phyloP scores from a whole-genome alignment of 495 filamentous ascomycete genomes.

The Sporormia fimetaria region DNA sequence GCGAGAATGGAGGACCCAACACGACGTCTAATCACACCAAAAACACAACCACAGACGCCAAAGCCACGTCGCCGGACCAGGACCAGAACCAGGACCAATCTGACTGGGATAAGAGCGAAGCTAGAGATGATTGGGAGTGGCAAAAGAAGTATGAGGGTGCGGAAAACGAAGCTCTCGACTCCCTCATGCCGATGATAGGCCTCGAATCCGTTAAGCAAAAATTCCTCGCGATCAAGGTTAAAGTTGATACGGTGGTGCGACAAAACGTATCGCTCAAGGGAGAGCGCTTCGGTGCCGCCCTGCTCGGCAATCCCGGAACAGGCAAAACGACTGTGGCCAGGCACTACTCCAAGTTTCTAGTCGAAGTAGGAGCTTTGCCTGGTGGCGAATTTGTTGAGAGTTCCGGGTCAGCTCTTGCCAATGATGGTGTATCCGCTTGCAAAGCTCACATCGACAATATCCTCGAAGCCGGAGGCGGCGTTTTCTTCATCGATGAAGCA shows the following conservation, averaged over 20 bases:
- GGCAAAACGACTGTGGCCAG: constrained; percentile 78
- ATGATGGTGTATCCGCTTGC: constrained; percentile 46
- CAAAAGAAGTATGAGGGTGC: constrained; percentile 44
- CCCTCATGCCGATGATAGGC: constrained; percentile 60
- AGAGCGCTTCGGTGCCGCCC: constrained; percentile 51
- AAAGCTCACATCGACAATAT: constrained; percentile 49
- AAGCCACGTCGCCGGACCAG: too few relatives aligned
- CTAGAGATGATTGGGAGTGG: constrained; percentile 43
- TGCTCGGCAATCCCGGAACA: constrained; percentile 78
- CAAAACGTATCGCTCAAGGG: constrained; percentile 46
- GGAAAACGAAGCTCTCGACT: constrained; percentile 47
- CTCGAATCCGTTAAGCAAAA: constrained; percentile 57
- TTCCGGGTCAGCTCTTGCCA: constrained; percentile 56
- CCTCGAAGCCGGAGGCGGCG: constrained; percentile 50
- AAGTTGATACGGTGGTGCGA: constrained; percentile 48
- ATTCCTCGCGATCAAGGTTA: constrained; percentile 54
- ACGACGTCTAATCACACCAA: too few relatives aligned
- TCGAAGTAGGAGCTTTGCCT: constrained; percentile 43
- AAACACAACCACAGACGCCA: too few relatives aligned
- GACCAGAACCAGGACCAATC: background rate
- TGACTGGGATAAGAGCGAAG: constrained; percentile 12
- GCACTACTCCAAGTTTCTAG: constrained; percentile 58
- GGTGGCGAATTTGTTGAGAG: constrained; percentile 49
- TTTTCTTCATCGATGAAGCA: constrained; percentile 62
- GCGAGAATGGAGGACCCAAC: too few relatives aligned